These are phyloP conservation scores for Fraxinus cuspidata DNA, from an alignment of 257 asterid genomes.

Conservation along the genomic window DNA sequence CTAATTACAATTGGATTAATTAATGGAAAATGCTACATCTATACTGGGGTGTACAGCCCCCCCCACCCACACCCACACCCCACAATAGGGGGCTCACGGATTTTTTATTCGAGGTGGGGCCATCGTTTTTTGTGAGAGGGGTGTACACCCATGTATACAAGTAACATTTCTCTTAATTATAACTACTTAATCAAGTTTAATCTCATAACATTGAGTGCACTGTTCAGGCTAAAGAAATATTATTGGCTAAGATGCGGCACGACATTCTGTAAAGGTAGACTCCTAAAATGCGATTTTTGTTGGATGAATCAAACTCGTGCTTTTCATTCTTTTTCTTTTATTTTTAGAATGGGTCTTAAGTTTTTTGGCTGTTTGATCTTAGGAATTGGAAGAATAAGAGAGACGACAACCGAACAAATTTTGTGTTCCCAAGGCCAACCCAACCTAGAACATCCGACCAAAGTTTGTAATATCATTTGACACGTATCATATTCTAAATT, in stretches of 20 bases:
- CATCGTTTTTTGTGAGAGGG: too few species aligned
- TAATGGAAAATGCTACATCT: too few species aligned
- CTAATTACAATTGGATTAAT: too few species aligned
- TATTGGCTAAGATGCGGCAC: neutral
- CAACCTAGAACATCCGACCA: constrained; percentile 7
- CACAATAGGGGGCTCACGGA: too few species aligned
- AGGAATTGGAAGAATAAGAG: constrained; percentile 11
- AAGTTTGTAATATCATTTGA: neutral
- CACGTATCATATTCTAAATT: neutral
- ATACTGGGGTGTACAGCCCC: too few species aligned
- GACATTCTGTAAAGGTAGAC: constrained; percentile 30
- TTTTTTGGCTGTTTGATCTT: constrained; percentile 27
- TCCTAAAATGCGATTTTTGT: constrained; percentile 18
- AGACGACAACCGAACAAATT: neutral
- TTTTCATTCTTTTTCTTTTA: neutral
- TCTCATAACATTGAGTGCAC: neutral
- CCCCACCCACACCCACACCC: too few species aligned
- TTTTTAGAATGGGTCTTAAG: constrained; percentile 17
- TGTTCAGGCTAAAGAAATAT: neutral
- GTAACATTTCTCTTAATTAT: too few species aligned
- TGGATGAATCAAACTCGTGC: constrained; percentile 12
- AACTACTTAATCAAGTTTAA: neutral
- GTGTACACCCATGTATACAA: too few species aligned
- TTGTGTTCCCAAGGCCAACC: constrained; percentile 19
- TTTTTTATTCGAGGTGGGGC: too few species aligned